phyloP scores from a whole-genome alignment of 2,329 filamentous ascomycete species.

The Diaporthe eres region DNA sequence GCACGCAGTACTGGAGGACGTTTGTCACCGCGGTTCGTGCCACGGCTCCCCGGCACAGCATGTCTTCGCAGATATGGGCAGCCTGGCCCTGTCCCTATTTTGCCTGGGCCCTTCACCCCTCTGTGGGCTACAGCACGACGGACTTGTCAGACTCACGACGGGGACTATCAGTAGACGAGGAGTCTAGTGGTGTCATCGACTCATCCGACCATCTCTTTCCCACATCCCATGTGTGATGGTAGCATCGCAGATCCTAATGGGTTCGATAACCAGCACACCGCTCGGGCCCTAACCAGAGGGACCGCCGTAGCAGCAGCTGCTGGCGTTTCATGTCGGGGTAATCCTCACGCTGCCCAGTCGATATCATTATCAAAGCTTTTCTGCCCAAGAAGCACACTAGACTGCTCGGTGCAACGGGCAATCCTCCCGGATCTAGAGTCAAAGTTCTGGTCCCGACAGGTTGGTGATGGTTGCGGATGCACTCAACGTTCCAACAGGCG shows the following conservation, averaged over 20 bases:
- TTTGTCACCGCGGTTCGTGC: neutral
- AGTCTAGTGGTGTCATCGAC: neutral
- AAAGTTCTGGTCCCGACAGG: neutral
- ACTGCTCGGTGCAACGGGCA: neutral
- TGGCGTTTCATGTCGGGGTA: constrained; percentile 1
- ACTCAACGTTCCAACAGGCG: constrained; percentile 1
- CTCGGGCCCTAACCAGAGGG: neutral
- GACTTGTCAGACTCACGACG: neutral
- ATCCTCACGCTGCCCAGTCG: neutral
- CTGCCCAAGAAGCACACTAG: neutral
- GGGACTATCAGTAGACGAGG: neutral
- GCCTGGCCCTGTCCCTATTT: neutral
- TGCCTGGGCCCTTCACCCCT: neutral
- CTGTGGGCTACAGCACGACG: neutral
- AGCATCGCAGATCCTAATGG: neutral
- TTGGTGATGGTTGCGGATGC: neutral
- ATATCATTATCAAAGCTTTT: neutral
- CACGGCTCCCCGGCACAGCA: neutral
- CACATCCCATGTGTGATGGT: neutral
- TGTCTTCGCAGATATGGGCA: neutral
- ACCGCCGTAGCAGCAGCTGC: neutral
- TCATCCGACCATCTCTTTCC: neutral
- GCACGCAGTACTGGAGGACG: neutral
- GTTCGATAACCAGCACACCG: constrained; percentile 8
- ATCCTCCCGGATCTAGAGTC: neutral